Base-by-base conservation (phyloP, 2,329 filamentous ascomycete species). In the Coniochaeta hoffmannii region DNA sequence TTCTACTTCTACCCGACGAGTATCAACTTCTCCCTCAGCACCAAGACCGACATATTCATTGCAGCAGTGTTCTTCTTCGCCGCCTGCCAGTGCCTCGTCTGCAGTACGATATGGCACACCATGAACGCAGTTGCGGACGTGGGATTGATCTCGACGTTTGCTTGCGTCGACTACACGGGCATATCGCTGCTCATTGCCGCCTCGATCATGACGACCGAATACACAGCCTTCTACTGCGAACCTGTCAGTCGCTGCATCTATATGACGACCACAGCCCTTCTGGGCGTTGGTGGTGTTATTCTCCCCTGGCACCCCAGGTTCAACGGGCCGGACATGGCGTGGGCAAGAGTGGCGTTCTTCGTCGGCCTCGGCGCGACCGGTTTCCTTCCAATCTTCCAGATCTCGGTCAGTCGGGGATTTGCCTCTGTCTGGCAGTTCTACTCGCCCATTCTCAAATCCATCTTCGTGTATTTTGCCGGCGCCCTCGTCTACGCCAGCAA, bases 201-300 rank as follows among this genome's bases (percentile, higher is more conserved):
- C 10, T 96, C 90, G 56, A 99, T 99, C 74, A 90, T 97, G 82
- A 97, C 94, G 2, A 96, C 91, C 34, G 94, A 99, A 70, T 99
- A 97, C 75, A 97, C 94, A 0, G 94, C 93, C 24, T 99, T 99
- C 72, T 99, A 99, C 76, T 97, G 94, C 75, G 94, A 99, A 66
- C 92, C 94, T 3, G 65, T 88, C 50, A 92, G 88, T 62, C 87
- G 92, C 55, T 94, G 88, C 81, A 77, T 82, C 12, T 99, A 97
- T 73, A 94, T 99, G 76, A 71, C 80, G 41, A 76, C 89, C 52
- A 97, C 94, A 2, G 87, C 89, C 56, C 69, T 86, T 14, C 82
- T 99, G 26, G 94, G 94, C 50, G 74, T 95, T 56, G 89, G 86
- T 36, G 94, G 94, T 56, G 90, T 95, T 60, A 89, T 97, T 60